Evolutionary conservation across 257 asterid species (phyloP), one percentile per base, ranked within the genome.

Genomic region (Leptodermis oblonga): DNA sequence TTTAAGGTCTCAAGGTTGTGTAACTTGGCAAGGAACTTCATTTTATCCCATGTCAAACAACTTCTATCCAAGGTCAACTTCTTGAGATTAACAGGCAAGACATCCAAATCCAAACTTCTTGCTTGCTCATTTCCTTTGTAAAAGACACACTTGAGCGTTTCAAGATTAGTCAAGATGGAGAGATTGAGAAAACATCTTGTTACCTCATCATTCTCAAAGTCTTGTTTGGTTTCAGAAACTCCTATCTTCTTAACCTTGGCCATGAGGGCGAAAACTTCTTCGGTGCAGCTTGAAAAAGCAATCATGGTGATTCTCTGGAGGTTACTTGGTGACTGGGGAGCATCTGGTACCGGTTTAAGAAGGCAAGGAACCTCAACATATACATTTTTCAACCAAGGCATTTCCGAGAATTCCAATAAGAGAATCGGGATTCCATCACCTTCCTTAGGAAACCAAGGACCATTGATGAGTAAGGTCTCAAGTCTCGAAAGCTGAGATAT

Each of bases 231-330:
- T 64, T 76, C 80, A 54, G 51, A 74, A 48, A 79, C 59, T 22
- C 84, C 82, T 30, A 82, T 43, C 69, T 77, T 74, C 39, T 69
- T 79, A 5, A 82, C 62, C 55, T 69, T 68, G 11, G 77, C 79
- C 55, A 70, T 54, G 4, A 71, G 48, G 13, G 67, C 36, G 25
- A 73, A 66, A 43, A 69, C 65, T 43, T 64, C 58, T 69, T 37
- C 36, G 22, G 62, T 67, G 67, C 79, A 73, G 74, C 71, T 71
- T 37, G 71, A 37, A 10, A 74, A 69, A 61, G 30, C 39, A 15
- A 69, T 2, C 3, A 26, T 39, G 5, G 55, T 54, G 17, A 78
- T 72, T 17, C 78, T 77, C 55, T 72, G 82, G 9, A 79, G 74
- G 68, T 68, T 39, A 23, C 64, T 36, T 7, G 46, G 49, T 18